phyloP scores from a whole-genome alignment of 2,329 filamentous ascomycete species.

The Botrytis pseudocinerea region DNA sequence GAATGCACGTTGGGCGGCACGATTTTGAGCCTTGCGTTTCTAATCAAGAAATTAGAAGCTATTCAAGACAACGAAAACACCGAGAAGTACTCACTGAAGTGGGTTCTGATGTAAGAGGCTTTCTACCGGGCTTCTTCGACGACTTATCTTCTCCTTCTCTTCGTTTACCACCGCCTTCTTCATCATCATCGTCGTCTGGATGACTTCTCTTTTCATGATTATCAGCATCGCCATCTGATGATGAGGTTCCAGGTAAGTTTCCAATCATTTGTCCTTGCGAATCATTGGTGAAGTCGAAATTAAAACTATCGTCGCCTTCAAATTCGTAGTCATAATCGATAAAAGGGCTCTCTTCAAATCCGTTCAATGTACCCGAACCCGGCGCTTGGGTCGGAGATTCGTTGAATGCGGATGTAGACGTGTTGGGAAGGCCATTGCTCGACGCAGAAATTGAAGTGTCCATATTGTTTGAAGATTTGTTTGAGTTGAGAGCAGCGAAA shows the following conservation, averaged over 20 bases:
- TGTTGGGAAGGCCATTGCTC: slow-evolving; percentile 46
- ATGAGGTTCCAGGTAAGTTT: slow-evolving; percentile 60
- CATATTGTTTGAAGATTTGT: slow-evolving; percentile 42
- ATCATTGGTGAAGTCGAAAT: slow-evolving; percentile 54
- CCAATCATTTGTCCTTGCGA: slow-evolving; percentile 71
- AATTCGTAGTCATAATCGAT: slow-evolving; percentile 81
- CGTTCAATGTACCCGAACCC: slow-evolving; percentile 49
- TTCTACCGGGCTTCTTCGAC: slow-evolving; percentile 93
- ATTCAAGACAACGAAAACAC: slow-evolving; percentile 35
- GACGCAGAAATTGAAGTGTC: slow-evolving; percentile 38
- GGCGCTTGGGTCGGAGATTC: slow-evolving; percentile 49
- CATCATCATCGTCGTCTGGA: slow-evolving; percentile 66
- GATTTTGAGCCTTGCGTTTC: slow-evolving; percentile 96
- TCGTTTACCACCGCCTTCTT: slow-evolving; percentile 69
- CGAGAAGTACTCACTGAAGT: slow-evolving; percentile 73
- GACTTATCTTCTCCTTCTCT: slow-evolving; percentile 77
- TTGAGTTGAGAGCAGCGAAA: slow-evolving; percentile 74
- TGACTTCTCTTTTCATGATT: slow-evolving; percentile 71
- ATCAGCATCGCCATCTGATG: slow-evolving; percentile 47
- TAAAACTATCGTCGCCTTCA: slow-evolving; percentile 72
- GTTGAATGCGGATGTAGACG: slow-evolving; percentile 52
- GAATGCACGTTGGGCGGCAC: slow-evolving; percentile 89
- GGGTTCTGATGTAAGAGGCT: slow-evolving; percentile 92
- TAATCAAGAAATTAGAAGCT: slow-evolving; percentile 44
- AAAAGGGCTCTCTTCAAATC: slow-evolving; percentile 74